Evolutionary conservation across 495 filamentous ascomycete species (phyloP).

Genomic region (Talaromyces adpressus): DNA sequence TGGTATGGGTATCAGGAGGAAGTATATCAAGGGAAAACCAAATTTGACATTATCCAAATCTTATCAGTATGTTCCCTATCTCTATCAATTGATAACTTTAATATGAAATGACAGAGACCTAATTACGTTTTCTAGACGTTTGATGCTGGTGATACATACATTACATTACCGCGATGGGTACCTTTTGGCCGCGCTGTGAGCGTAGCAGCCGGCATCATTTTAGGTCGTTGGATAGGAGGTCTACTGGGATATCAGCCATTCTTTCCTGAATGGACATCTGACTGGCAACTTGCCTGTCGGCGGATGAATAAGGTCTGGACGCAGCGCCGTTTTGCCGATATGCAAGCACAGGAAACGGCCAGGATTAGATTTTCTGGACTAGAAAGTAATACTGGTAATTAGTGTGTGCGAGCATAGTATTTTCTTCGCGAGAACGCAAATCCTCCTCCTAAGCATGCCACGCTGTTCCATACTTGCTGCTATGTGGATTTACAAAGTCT

Average conservation of each 20-base stretch:
- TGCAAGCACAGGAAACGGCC: too few species aligned
- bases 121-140: too few species aligned
- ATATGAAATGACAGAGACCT: too few species aligned
- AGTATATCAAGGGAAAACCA: conserved; percentile 24
- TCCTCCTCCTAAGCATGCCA: too few species aligned
- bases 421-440: too few species aligned
- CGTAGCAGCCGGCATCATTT: conserved; percentile 30
- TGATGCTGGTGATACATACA: conserved; percentile 40
- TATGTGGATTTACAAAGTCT: too few species aligned
- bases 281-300: conserved; percentile 40
- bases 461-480: too few species aligned
- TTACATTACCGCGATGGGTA: conserved; percentile 35
- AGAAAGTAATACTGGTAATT: too few species aligned
- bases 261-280: conserved; percentile 41
- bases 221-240: conserved; percentile 46
- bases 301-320: conserved; percentile 36
- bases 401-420: too few species aligned
- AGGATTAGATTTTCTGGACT: too few species aligned
- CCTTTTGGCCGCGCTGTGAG: conserved; percentile 31
- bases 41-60: conserved; percentile 36
- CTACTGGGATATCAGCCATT: conserved; percentile 46
- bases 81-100: too few species aligned
- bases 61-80: too few species aligned
- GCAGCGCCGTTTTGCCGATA: conserved; percentile 16
- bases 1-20: conserved; percentile 49